phyloP scores from a whole-genome alignment of 768 basidiomycete genomes.

The Rossbeevera mucosa region DNA sequence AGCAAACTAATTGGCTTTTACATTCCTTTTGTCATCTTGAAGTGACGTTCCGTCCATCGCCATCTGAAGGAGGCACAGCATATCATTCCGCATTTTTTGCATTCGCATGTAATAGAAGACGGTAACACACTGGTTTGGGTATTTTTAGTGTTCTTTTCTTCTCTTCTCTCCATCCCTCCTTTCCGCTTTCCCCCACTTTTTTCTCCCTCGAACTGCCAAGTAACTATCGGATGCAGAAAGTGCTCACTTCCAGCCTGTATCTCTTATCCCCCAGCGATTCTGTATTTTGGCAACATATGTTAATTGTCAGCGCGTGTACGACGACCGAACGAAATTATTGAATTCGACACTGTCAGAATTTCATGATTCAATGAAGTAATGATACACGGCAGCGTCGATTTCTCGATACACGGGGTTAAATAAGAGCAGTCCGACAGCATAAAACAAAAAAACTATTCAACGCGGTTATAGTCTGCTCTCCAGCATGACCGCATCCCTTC shows the following conservation, averaged over 20 bases:
- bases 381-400: not conserved
- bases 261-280: slow-evolving; percentile 6
- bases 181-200: not conserved
- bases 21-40: slow-evolving; percentile 12
- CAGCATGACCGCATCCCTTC: slow-evolving; percentile 45
- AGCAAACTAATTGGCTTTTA: slow-evolving; percentile 42
- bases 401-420: not conserved
- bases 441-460: not conserved
- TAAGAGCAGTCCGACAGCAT: not conserved
- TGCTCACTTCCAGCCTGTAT: slow-evolving; percentile 11
- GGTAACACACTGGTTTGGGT: slow-evolving; percentile 28
- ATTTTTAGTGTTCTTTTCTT: slow-evolving; percentile 15
- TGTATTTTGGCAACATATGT: slow-evolving; percentile 3
- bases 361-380: not conserved
- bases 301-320: not conserved
- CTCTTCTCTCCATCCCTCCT: not conserved
- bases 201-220: slow-evolving; percentile 4
- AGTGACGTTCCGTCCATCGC: slow-evolving; percentile 34
- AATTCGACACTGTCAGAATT: not conserved
- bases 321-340: not conserved
- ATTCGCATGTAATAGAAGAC: slow-evolving; percentile 58
- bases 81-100: slow-evolving; percentile 39
- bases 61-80: slow-evolving; percentile 72
- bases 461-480: slow-evolving; percentile 50
- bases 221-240: slow-evolving; percentile 11